phyloP scores from a whole-genome alignment of 495 filamentous ascomycete genomes.

The Aspergillus biplanus region DNA sequence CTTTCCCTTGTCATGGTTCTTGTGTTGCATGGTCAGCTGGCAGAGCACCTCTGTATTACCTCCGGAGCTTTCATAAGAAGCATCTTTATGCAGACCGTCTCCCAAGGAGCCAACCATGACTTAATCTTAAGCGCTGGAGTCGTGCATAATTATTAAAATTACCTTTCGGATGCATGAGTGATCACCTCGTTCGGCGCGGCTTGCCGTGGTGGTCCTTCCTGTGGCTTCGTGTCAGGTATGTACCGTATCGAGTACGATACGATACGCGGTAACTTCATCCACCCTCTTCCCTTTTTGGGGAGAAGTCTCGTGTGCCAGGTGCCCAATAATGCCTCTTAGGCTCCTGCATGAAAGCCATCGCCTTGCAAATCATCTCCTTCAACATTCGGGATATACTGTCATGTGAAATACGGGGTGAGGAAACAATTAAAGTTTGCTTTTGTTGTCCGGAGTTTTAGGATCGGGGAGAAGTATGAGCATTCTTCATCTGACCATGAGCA shows the following conservation, averaged over 20 bases:
- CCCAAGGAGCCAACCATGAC: neutral
- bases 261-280: slow-evolving; percentile 11
- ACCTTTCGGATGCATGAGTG: slow-evolving; percentile 19
- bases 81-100: neutral
- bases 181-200: slow-evolving; percentile 23
- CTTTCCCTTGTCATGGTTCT: too few species aligned
- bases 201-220: slow-evolving; percentile 24
- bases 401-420: slow-evolving; percentile 7
- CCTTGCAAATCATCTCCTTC: slow-evolving; percentile 1
- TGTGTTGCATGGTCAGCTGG: too few species aligned
- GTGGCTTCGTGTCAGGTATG: slow-evolving; percentile 1
- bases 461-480: slow-evolving; percentile 1
- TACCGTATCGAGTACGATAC: slow-evolving; percentile 20
- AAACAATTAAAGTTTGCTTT: neutral
- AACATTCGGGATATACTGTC: slow-evolving; percentile 1
- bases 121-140: neutral
- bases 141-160: slow-evolving; percentile 7
- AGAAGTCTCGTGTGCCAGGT: slow-evolving; percentile 23
- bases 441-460: neutral
- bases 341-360: neutral
- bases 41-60: too few species aligned
- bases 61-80: too few species aligned
- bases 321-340: slow-evolving; percentile 4
- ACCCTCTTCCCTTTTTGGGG: slow-evolving; percentile 7
- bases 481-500: neutral